Base-by-base conservation (phyloP, 2,329 filamentous ascomycete genomes). In the Cladosporium velox region DNA sequence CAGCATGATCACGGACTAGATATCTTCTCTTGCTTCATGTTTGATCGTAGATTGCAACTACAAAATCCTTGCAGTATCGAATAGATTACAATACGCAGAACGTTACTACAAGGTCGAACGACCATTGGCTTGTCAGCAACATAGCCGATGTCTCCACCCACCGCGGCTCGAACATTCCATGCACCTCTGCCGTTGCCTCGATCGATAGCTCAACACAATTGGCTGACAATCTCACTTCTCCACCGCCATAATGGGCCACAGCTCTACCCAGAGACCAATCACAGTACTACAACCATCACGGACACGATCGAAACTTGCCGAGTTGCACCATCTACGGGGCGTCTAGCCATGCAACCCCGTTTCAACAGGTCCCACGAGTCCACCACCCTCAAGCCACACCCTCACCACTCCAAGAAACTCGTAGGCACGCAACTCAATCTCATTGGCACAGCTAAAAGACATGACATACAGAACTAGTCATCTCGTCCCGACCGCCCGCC, bases 381-480 rank as follows among this genome's bases (percentile, higher is more conserved):
- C 34, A 15, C 34, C 7, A 28, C 11, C 34, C 2, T 3, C 55
- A 44, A 44, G 32, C 34, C 32, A 41, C 55, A 58, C 11, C 2
- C 21, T 26, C 21, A 58, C 34, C 8, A 58, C 6, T 24, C n/a
- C 32, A 38, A 58, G 34, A 6, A 10, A 28, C 21, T 15, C 34
- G 10, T n/a, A 18, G 6, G 10, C 14, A 38, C 8, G 8, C 30
- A 57, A 24, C 7, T 58, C 52, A 26, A 24, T 58, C 55, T 58
- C 55, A 58, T 58, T 58, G 55, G 55, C 34, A 61, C 59, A 51
- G 26, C 58, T 34, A 18, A 28, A 32, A 34, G 51, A 54, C 26
- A 14, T 51, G 35, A 12, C 44, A 61, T 61, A 61, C 59, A 61
- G n/a, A 59, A 30, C 35, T 44, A 32, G 28, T 18, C 18, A 28